Base-by-base conservation (phyloP, 1,284 basidiomycete genomes). In the Thecaphora thlaspeos region DNA sequence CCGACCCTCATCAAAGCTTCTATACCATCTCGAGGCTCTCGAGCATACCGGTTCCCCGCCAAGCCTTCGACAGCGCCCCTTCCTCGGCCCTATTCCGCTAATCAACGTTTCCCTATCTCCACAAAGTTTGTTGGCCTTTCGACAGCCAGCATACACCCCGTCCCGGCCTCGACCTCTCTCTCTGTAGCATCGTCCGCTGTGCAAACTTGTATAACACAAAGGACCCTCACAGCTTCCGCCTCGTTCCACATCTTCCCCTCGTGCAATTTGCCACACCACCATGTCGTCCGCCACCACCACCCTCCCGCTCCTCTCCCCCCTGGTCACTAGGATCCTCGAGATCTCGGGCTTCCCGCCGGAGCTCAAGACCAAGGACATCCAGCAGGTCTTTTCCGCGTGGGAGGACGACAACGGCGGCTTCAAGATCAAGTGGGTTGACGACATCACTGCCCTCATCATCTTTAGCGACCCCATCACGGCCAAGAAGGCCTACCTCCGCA, bases 381-480 rank as follows among this genome's bases (percentile, higher is more conserved):
- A 96, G 76, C 79, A 84, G 47, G 88, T 91, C 38, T 96, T 98
- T 79, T 83, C 86, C 47, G 90, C 92, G 40, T 97, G 89, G 85
- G 92, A 96, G 72, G 84, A 82, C 57, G 82, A 87, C 42, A 86
- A 83, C 55, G 92, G 92, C 36, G 94, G 93, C 18, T 96, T 95
- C 83, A 91, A 92, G 82, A 95, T 99, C 80, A 98, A 98, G 80
- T 99, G 94, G 94, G 85, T 87, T 69, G 91, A 99, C 80, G 94
- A 99, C 79, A 92, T 90, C 42, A 93, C 89, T 75, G 89, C 94
- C 40, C 82, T 95, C 74, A 88, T 97, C 74, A 92, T 99, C 61
- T 99, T 99, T 78, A 85, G 86, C 39, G 83, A 84, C 61, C 77
- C 83, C 11, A 73, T 74, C 28, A 73, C 80, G 22, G 89, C 88